Base-by-base conservation (phyloP, 2,329 filamentous ascomycete genomes). In the Aureobasidium sp. region DNA sequence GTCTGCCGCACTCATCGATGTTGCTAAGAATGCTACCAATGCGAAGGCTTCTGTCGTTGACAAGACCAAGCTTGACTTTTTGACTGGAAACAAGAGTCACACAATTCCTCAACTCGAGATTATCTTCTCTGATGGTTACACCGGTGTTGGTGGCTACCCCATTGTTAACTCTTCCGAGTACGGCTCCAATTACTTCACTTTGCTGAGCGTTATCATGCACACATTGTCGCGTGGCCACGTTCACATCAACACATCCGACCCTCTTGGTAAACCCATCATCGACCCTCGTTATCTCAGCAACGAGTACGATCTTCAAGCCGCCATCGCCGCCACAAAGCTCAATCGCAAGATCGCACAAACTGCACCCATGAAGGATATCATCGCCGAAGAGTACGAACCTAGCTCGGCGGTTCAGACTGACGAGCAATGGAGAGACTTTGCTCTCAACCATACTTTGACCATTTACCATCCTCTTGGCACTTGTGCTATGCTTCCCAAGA, bases 111-210 rank as follows among this genome's bases (percentile, higher is more conserved):
- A 52, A 13, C 65, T 72, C 0, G 68, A 74, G n/a, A 32, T 75
- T 13, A 72, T 74, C 48, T 67, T 66, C 58, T 47, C 66, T 15
- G 57, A 47, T n/a, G 41, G 41, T 20, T 47, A 47, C 41, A 58
- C 41, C n/a, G 55, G 55, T 26, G 64, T 71, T 46, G 74, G 73
- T 65, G 73, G 74, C 13, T 74, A 74, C 63, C 71, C 72, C 2
- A 15, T 41, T 17, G 55, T 9, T 3, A 44, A 48, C 44, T 48
- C 41, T 3, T 36, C 42, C 2, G 29, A 48, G 20, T 47, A 58
- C 32, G 44, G 55, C 32, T 42, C 55, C 29, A 58, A 48, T 32
- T 71, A 76, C 32, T 50, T 69, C 0, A 69, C 63, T 12, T 67
- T 70, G 0, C 73, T 75, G 34, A 70, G 69, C n/a, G 68, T 68